Evolutionary conservation across 345 rosid species (phyloP).

Genomic region (Citropsis articulata): DNA sequence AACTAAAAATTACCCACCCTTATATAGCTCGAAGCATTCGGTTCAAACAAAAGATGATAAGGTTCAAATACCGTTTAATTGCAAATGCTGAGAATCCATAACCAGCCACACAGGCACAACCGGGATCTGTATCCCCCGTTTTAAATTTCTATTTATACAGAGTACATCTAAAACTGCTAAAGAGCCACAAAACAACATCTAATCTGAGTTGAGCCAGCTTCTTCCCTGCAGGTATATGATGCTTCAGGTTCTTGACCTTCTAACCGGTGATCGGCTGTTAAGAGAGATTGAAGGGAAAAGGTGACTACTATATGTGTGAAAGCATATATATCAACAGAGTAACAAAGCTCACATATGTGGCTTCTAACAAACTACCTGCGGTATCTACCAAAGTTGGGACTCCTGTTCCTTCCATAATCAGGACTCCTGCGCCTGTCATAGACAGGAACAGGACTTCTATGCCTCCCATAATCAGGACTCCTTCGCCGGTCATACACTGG

Average conservation of each 20-base stretch:
- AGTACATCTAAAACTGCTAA: slow-evolving; percentile 9
- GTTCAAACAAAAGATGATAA: neutral
- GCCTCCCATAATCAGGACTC: slow-evolving; percentile 43
- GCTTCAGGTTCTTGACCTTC: slow-evolving; percentile 52
- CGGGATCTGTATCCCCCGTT: neutral
- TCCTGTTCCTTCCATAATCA: slow-evolving; percentile 38
- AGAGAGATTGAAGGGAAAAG: neutral
- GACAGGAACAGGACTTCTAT: slow-evolving; percentile 46
- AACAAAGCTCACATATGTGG: slow-evolving; percentile 12
- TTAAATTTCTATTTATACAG: neutral
- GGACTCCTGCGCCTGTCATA: slow-evolving; percentile 52
- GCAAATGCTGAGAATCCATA: neutral
- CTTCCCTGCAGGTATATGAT: slow-evolving; percentile 2
- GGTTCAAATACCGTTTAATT: no score
- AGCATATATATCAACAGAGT: neutral
- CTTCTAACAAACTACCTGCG: slow-evolving; percentile 53
- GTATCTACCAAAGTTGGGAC: slow-evolving; percentile 50
- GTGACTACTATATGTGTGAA: neutral
- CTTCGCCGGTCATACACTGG: slow-evolving; percentile 50
- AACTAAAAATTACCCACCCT: neutral
- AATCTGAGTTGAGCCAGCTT: neutral
- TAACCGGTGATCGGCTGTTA: slow-evolving; percentile 63
- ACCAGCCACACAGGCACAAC: neutral
- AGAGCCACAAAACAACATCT: slow-evolving; percentile 1
- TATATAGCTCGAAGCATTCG: neutral